Conservation (phyloP, 768 basidiomycete species). For the Mycena rosella region DNA sequence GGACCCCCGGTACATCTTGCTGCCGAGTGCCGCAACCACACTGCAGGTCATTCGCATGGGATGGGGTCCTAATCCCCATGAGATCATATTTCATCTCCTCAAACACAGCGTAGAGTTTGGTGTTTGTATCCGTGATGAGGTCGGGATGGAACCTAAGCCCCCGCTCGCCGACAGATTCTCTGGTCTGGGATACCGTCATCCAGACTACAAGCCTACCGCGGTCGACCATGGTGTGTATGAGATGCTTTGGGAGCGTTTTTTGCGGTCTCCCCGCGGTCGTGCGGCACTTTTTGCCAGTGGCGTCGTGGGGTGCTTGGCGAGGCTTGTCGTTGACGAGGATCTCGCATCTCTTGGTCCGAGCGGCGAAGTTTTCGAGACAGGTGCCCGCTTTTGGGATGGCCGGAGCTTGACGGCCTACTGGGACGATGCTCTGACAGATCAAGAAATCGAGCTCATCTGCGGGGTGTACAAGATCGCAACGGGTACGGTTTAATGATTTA, state of each 20-base stretch:
- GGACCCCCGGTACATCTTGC: neutral
- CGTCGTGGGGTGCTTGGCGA: slow-evolving; percentile 14
- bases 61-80: slow-evolving; percentile 17
- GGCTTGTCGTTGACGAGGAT: neutral
- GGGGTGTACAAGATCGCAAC: slow-evolving; percentile 21
- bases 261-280: slow-evolving; percentile 11
- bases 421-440: slow-evolving; percentile 10
- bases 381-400: slow-evolving; percentile 4
- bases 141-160: no score
- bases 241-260: neutral
- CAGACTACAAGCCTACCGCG: neutral
- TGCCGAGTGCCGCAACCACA: slow-evolving; percentile 5
- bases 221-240: slow-evolving; percentile 1
- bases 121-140: no score
- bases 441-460: slow-evolving; percentile 24
- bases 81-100: neutral
- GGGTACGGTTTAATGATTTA: slow-evolving; percentile 6
- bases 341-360: neutral
- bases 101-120: no score
- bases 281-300: slow-evolving; percentile 19
- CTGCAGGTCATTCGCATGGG: slow-evolving; percentile 11
- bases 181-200: neutral
- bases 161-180: neutral
- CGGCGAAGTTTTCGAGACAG: neutral
- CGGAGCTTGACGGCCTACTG: neutral